Evolutionary conservation across 2,329 filamentous ascomycete species (phyloP).

Genomic region (Penicillium freii): DNA sequence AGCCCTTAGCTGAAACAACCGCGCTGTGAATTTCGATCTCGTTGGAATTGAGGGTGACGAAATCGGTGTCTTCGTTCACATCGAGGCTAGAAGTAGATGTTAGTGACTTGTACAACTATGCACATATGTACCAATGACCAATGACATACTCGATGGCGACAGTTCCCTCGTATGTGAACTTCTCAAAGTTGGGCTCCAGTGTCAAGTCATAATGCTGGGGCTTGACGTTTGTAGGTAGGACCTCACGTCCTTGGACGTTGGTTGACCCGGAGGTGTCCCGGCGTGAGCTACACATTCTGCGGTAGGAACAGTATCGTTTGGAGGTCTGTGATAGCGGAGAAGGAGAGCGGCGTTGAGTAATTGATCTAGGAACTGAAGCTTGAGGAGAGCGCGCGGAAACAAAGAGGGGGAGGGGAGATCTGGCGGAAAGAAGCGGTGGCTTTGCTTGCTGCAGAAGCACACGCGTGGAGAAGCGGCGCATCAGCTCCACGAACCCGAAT

Average conservation of each 20-base stretch:
- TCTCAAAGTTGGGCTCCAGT: slow-evolving; percentile 85
- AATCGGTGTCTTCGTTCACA: slow-evolving; percentile 77
- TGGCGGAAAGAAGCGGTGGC: slow-evolving; percentile 35
- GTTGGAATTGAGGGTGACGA: slow-evolving; percentile 81
- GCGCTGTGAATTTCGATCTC: slow-evolving; percentile 80
- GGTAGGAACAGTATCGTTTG: slow-evolving; percentile 69
- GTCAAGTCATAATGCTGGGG: slow-evolving; percentile 90
- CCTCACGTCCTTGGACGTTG: slow-evolving; percentile 69
- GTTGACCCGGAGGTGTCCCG: slow-evolving; percentile 56
- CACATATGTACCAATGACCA: slow-evolving; percentile 22
- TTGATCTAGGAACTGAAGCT: slow-evolving; percentile 20
- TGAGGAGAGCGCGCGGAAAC: slow-evolving; percentile 25
- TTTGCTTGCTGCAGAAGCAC: slow-evolving; percentile 37
- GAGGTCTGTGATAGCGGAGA: slow-evolving; percentile 33
- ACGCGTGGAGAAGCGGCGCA: slow-evolving; percentile 39
- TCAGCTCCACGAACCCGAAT: slow-evolving; percentile 20
- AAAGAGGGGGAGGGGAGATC: slow-evolving; percentile 29
- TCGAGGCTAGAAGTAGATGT: slow-evolving; percentile 58
- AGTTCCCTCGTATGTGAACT: slow-evolving; percentile 80
- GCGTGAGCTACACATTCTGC: slow-evolving; percentile 70
- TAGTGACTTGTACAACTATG: slow-evolving; percentile 2
- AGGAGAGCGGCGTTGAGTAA: slow-evolving; percentile 21
- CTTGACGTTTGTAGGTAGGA: slow-evolving; percentile 87
- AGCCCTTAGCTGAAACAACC: slow-evolving; percentile 61
- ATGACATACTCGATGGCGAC: slow-evolving; percentile 71